Evolutionary conservation across 2,329 filamentous ascomycete genomes (phyloP), one percentile per base, ranked within the genome.

Genomic region (Alternaria triticimaculans): DNA sequence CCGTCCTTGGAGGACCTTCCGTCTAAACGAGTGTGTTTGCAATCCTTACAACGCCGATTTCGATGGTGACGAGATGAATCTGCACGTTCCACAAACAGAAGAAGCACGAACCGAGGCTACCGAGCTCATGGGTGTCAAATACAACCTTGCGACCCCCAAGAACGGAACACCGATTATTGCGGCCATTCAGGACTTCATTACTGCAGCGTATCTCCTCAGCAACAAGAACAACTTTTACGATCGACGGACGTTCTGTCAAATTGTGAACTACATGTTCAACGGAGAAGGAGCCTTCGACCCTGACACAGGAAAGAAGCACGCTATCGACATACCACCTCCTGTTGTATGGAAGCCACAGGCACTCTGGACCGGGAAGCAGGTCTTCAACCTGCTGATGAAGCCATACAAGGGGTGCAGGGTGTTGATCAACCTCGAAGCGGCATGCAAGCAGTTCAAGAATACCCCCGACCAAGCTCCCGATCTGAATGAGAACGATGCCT

Each of bases 121-220:
- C 74, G 94, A 95, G 70, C 84, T 99, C 51, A 99, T 99, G 96
- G 96, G 96, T 45, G 94, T 99, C 60, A 97, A 97, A 82, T 90
- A 98, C 84, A 99, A 99, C 78, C 82, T 99, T 62, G 92, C 92
- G 4, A 99, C 96, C 0, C 96, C 96, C 1, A 97, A 97, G 81
- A 98, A 98, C 82, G 96, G 96, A 77, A 95, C 97, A 72, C 96
- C 96, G 2, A 97, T 99, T 73, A 98, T 99, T 82, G 94, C 94
- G 18, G 95, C 96, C n/a, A 99, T 97, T 28, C 96, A 99, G 76
- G 96, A 99, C 85, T 99, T 99, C 82, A 98, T 99, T 73, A 98
- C 95, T 25, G 94, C 94, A 5, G 92, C 96, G 0, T 99, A 94
- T 76, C 83, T 98, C 5, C 85, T 98, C 25, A 97, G 93, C 72